Base-by-base conservation (phyloP, 2,329 filamentous ascomycete genomes). In the Ophiostoma perfectum region DNA sequence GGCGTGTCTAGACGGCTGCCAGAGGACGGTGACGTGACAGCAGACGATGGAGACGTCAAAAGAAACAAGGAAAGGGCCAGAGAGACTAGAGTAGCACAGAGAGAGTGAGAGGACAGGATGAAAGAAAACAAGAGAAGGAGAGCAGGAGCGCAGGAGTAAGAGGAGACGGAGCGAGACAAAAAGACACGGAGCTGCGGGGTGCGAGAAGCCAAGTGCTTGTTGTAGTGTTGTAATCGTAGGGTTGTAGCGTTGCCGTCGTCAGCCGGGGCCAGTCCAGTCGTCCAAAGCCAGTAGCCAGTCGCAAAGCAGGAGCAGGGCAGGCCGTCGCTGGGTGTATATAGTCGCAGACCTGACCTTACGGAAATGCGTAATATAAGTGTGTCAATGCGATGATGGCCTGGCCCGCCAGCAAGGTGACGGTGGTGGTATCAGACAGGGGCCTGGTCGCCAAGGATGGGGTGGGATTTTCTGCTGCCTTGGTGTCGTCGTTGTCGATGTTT, bases 161-260 rank as follows among this genome's bases (percentile, higher is more conserved):
- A 27, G 41, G 8, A 58, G 42, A 52, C 12, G 14, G 47, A 47
- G 27, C 27, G 41, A 18, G 60, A 67, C 9, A 55, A 44, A 36
- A 14, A 4, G n/a, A 18, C 45, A 42, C 27, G 38, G 39, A 42
- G 49, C 18, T 55, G 55, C 38, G 64, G 44, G 52, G n/a, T 18
- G 63, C 18, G 39, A 18, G 45, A 67, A 67, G 58, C 58, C 27
- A 38, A 62, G 55, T 67, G 60, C 12, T 27, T 58, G 52, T 52
- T 52, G 65, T 55, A 64, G 47, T 9, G 62, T 52, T 63, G 52
- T 52, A 18, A n/a, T n/a, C 18, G 16, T 52, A 52, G 47, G 18
- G 49, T 55, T 52, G 47, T n/a, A 55, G 49, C 27, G 14, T 55
- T 55, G 49, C 8, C 18, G 49, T 55, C 49, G 49, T 55, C 18